These are phyloP conservation scores for Cadophora luteo-olivacea DNA, from an alignment of 2,329 filamentous ascomycete genomes.

Conservation along the genomic window DNA sequence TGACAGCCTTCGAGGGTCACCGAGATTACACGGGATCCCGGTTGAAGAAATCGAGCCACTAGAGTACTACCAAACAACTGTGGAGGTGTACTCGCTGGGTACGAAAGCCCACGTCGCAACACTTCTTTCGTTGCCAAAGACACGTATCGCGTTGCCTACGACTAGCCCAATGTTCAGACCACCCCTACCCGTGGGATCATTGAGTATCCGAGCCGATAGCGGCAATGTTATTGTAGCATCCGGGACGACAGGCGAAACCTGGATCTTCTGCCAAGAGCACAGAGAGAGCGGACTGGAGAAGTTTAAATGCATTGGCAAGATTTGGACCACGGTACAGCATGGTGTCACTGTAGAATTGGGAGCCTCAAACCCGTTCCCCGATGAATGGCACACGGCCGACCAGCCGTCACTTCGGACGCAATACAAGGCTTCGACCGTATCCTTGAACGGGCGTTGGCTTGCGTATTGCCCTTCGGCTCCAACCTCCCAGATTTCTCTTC, in stretches of 20 bases:
- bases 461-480: slow-evolving; percentile 77
- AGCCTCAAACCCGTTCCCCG: slow-evolving; percentile 31
- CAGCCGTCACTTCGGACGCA: slow-evolving; percentile 44
- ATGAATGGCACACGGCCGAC: slow-evolving; percentile 50
- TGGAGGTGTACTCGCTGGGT: slow-evolving; percentile 86
- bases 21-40: slow-evolving; percentile 48
- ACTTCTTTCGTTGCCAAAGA: slow-evolving; percentile 72
- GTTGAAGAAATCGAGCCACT: slow-evolving; percentile 48
- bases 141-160: slow-evolving; percentile 63
- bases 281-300: slow-evolving; percentile 47
- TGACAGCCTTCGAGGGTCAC: slow-evolving; percentile 41
- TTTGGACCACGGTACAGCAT: slow-evolving; percentile 87
- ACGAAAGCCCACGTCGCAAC: slow-evolving; percentile 75
- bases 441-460: slow-evolving; percentile 76
- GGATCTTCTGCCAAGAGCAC: slow-evolving; percentile 68
- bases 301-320: slow-evolving; percentile 75
- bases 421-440: slow-evolving; percentile 68
- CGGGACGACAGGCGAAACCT: slow-evolving; percentile 85
- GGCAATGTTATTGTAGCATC: slow-evolving; percentile 78
- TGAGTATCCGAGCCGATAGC: slow-evolving; percentile 75
- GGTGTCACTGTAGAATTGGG: slow-evolving; percentile 50
- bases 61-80: slow-evolving; percentile 80
- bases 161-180: slow-evolving; percentile 69
- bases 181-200: slow-evolving; percentile 73
- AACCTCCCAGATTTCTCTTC: slow-evolving; percentile 72